phyloP scores from a whole-genome alignment of 768 basidiomycete species.

The Xanthoconium purpureum region DNA sequence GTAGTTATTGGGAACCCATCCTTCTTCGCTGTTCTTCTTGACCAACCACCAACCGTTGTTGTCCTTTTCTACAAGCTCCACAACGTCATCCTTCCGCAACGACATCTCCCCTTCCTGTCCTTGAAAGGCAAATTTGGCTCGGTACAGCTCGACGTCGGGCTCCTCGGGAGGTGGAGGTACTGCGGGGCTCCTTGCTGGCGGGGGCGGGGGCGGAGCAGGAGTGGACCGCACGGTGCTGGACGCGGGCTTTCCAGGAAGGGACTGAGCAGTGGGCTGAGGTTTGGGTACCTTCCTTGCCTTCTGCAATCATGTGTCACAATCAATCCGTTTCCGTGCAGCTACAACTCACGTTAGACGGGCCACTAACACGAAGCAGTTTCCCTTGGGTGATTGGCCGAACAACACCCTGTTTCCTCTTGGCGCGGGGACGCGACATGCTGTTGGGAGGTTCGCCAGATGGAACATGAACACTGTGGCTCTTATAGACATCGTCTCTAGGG shows the following conservation, averaged over 20 bases:
- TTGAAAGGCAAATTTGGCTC: slow-evolving; percentile 87
- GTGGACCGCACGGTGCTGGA: slow-evolving; percentile 24
- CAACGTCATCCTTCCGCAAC: slow-evolving; percentile 84
- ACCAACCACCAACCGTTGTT: slow-evolving; percentile 99
- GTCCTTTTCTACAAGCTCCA: slow-evolving; percentile 89
- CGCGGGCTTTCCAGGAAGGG: slow-evolving; percentile 59
- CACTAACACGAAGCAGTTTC: slow-evolving; percentile 73
- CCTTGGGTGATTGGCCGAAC: slow-evolving; percentile 84
- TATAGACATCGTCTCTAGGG: slow-evolving; percentile 77
- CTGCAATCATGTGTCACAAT: slow-evolving; percentile 27
- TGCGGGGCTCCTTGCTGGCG: slow-evolving; percentile 42
- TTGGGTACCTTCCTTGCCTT: slow-evolving; percentile 41
- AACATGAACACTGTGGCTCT: slow-evolving; percentile 88
- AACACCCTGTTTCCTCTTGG: slow-evolving; percentile 84
- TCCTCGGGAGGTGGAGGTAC: slow-evolving; percentile 56
- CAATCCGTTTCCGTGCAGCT: background rate
- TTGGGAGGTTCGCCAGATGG: slow-evolving; percentile 81
- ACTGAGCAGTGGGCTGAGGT: slow-evolving; percentile 44
- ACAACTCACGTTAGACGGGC: slow-evolving; percentile 56
- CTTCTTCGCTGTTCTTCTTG: slow-evolving; percentile 76
- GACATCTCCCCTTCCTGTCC: slow-evolving; percentile 93
- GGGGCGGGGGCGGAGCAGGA: slow-evolving; percentile 34
- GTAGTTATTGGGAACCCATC: slow-evolving; percentile 95
- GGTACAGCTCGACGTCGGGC: slow-evolving; percentile 73
- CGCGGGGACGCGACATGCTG: slow-evolving; percentile 79